Evolutionary conservation across 2,329 filamentous ascomycete genomes (phyloP), one percentile per base, ranked within the genome.

Genomic region (Penicillium digitatum): DNA sequence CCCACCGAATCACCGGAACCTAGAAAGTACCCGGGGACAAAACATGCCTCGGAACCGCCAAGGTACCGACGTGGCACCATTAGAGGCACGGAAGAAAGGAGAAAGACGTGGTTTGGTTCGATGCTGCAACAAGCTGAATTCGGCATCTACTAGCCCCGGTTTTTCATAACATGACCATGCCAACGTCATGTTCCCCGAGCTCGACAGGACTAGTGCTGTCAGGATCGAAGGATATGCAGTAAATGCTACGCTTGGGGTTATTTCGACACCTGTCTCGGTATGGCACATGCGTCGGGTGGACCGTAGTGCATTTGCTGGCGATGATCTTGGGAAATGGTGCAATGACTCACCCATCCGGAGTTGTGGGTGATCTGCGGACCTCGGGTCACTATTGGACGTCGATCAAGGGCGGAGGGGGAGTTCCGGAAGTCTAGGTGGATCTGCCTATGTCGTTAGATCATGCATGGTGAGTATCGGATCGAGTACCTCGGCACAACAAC

Each of bases 371-470:
- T 5, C 9, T 42, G 34, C 5, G 39, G 40, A 42, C 51, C 45
- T 54, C 51, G 37, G 51, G 22, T 42, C 11, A 37, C 49, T 29
- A 18, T n/a, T 40, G 26, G 2, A 14, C 5, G 20, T 34, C 14
- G 20, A 26, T 43, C 12, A 29, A 40, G 9, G 3, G 22, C 3
- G 26, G n/a, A n/a, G 22, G 14, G 26, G 14, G 9, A 20, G 8
- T 31, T 32, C n/a, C 40, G 20, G 22, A 20, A n/a, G 26, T 11
- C 9, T 5, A 18, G 34, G n/a, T 47, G 24, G 50, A 52, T 53
- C 35, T 48, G 16, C 22, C 14, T 38, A 14, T 8, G 18, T 24
- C 9, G 52, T 43, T 43, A 50, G 52, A 54, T 54, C 52, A 50
- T 38, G 29, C 52, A 37, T 43, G 29, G 52, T 54, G 37, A 46